Evolutionary conservation across 2,329 filamentous ascomycete genomes (phyloP).

Genomic region (Cyphellophora europaea): DNA sequence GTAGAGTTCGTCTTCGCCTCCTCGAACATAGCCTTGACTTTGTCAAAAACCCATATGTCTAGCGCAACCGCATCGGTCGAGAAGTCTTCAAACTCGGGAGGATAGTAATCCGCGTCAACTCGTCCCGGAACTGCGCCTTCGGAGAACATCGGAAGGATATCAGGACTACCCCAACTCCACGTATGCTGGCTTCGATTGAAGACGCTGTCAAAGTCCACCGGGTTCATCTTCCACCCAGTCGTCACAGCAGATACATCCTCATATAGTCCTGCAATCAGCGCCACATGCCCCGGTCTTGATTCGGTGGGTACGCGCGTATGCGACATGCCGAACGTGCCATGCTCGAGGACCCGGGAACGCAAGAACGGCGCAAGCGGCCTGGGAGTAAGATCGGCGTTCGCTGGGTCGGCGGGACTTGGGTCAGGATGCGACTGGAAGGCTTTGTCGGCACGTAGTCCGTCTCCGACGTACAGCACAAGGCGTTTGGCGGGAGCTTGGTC

Average conservation of each 20-base stretch:
- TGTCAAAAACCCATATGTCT: slow-evolving; percentile 93
- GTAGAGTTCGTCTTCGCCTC: slow-evolving; percentile 70
- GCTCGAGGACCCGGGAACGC: slow-evolving; percentile 74
- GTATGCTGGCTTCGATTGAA: slow-evolving; percentile 96
- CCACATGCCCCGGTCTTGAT: slow-evolving; percentile 86
- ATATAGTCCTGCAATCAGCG: slow-evolving; percentile 90
- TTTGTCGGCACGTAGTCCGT: slow-evolving; percentile 94
- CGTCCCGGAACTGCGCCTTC: slow-evolving; percentile 79
- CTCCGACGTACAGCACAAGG: slow-evolving; percentile 91
- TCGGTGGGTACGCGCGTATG: slow-evolving; percentile 96
- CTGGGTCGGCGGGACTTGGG: slow-evolving; percentile 54
- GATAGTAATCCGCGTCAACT: slow-evolving; percentile 81
- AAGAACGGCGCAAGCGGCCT: slow-evolving; percentile 84
- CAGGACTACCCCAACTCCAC: slow-evolving; percentile 98
- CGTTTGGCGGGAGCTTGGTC: slow-evolving; percentile 69
- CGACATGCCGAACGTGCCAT: slow-evolving; percentile 93
- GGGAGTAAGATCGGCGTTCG: slow-evolving; percentile 55
- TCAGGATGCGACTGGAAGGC: slow-evolving; percentile 90
- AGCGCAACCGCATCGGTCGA: slow-evolving; percentile 70
- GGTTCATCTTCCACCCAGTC: slow-evolving; percentile 97
- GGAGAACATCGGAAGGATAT: slow-evolving; percentile 96
- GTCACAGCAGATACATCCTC: slow-evolving; percentile 97
- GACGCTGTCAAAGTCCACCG: slow-evolving; percentile 96
- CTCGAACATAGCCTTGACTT: slow-evolving; percentile 76
- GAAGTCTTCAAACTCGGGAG: slow-evolving; percentile 80